Percentiles rank a stretch among this genome's conserved stretches.
Conservation (phyloP, 2,329 filamentous ascomycete genomes). For the Didymella exigua region DNA sequence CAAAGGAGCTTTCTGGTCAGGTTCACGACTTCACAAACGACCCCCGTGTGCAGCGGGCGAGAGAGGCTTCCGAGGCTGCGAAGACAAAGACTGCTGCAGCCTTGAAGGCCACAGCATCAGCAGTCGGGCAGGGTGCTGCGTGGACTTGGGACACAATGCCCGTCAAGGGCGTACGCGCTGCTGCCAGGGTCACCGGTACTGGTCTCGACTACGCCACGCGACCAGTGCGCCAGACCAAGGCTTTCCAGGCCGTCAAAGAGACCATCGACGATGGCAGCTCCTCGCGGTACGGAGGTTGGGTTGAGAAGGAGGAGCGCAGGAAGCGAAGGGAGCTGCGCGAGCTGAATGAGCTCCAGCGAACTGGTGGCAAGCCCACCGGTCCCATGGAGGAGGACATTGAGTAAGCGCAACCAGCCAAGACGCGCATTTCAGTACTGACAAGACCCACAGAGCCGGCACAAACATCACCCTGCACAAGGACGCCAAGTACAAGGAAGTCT, state of each 20-base stretch:
- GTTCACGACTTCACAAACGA: constrained; percentile 93
- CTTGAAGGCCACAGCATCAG: constrained; percentile 82
- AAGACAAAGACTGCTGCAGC: constrained; percentile 78
- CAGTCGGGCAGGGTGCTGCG: constrained; percentile 84
- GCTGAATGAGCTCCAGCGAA: constrained; percentile 60
- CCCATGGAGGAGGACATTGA: constrained; percentile 82
- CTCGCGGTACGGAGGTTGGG: constrained; percentile 93
- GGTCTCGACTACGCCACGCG: constrained; percentile 93
- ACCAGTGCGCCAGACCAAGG: constrained; percentile 91
- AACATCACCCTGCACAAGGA: constrained; percentile 97
- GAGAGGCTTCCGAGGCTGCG: constrained; percentile 82
- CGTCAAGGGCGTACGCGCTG: constrained; percentile 87
- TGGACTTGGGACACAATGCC: constrained; percentile 98
- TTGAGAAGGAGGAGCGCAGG: constrained; percentile 92
- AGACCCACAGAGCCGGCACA: constrained; percentile 75
- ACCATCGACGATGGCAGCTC: constrained; percentile 97
- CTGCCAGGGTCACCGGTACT: constrained; percentile 82
- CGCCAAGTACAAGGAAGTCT: constrained; percentile 96
- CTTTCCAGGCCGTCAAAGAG: constrained; percentile 89
- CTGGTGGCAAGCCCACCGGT: constrained; percentile 57
- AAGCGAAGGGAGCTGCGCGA: constrained; percentile 77
- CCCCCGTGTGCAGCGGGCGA: constrained; percentile 83
- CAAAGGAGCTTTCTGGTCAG: constrained; percentile 87
- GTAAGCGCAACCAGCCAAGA: constrained; percentile 60
- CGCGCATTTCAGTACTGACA: constrained; percentile 11